A percentile compares a stretch with the other conserved stretches of the same genome.
These are phyloP conservation scores for Neotropicomus parvogracilis DNA, from an alignment of 1,284 basidiomycete species.

Conservation along the genomic window DNA sequence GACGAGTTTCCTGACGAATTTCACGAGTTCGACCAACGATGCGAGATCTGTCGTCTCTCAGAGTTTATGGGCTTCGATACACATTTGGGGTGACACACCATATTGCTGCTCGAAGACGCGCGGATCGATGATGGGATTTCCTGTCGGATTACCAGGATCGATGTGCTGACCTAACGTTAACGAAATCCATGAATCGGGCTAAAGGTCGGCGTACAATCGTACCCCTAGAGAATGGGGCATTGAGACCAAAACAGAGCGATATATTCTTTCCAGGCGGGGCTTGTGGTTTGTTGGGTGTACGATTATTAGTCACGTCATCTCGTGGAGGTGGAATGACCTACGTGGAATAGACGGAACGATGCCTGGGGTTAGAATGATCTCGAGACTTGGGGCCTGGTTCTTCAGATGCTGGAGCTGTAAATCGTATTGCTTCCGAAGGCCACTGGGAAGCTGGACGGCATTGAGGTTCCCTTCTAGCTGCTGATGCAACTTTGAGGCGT, in stretches of 20 bases:
- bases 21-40: conserved; percentile 1
- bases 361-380: background rate
- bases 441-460: background rate
- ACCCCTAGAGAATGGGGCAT: conserved; percentile 5
- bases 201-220: background rate
- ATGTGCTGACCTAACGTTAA: background rate
- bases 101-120: conserved; percentile 3
- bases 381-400: conserved; percentile 3
- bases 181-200: background rate
- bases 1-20: conserved; percentile 3
- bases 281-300: background rate
- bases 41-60: background rate
- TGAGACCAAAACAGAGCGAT: background rate
- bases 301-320: background rate
- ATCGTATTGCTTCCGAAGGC: conserved; percentile 4
- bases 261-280: background rate
- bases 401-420: conserved; percentile 2
- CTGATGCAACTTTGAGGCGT: background rate
- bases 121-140: conserved; percentile 4
- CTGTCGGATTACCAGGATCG: conserved; percentile 1
- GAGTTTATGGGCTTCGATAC: background rate
- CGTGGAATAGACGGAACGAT: background rate
- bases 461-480: background rate
- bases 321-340: background rate
- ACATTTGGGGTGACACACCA: background rate